These are phyloP conservation scores for Elsinoe necatrix DNA, from an alignment of 2,329 filamentous ascomycete species.

Conservation along the genomic window DNA sequence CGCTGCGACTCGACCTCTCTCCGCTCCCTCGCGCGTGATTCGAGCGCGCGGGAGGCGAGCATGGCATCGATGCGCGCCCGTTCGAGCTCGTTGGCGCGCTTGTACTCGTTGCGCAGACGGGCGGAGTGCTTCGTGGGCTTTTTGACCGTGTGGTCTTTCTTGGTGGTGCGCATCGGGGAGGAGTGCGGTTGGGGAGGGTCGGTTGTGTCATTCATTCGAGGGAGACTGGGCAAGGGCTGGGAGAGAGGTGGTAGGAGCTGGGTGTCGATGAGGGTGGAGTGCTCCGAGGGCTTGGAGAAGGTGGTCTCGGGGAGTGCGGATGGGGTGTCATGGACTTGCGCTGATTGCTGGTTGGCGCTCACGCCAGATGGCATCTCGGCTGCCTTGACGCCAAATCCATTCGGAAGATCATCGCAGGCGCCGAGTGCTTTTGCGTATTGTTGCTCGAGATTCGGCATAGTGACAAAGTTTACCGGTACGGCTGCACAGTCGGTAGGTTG, in stretches of 20 bases:
- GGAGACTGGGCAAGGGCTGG: not conserved
- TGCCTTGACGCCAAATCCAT: too few species aligned
- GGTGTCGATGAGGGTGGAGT: not conserved
- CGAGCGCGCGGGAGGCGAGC: slow-evolving; percentile 2
- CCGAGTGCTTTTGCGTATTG: not conserved
- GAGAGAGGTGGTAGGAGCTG: not conserved
- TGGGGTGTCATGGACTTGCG: not conserved
- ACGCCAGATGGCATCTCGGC: too few species aligned
- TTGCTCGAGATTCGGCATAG: not conserved
- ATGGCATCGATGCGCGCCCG: not conserved
- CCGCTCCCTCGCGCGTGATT: slow-evolving; percentile 10
- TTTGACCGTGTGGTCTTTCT: not conserved
- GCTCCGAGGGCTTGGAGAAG: not conserved
- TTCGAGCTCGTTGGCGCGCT: not conserved
- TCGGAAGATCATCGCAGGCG: too few species aligned
- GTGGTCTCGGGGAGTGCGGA: not conserved
- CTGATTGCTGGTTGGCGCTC: not conserved
- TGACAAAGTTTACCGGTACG: not conserved
- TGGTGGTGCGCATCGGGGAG: not conserved
- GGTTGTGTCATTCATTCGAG: not conserved
- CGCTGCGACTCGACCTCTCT: not conserved
- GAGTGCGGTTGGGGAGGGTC: not conserved
- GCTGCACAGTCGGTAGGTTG: not conserved
- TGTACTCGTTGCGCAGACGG: not conserved
- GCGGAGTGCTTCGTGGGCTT: not conserved